Conservation (phyloP, 352 stramenopile species). For the Globisporangium spinosum region DNA sequence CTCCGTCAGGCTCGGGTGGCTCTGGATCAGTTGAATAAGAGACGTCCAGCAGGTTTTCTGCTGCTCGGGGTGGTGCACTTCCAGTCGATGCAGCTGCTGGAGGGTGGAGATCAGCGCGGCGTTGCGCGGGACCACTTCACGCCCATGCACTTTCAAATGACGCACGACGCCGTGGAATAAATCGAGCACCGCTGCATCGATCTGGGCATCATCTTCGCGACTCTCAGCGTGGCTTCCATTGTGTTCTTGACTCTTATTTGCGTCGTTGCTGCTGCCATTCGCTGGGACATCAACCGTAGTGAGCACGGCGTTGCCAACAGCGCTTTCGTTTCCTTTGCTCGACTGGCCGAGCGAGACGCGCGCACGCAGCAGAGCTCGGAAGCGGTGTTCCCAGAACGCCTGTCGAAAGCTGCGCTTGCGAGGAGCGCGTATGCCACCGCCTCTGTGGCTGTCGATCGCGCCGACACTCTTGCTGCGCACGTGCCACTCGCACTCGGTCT, state of each 20-base stretch:
- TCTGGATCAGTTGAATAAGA: slow-evolving; percentile 29
- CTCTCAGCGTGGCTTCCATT: background rate
- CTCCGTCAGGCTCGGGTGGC: slow-evolving; percentile 32
- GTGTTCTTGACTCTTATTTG: background rate
- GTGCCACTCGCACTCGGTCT: slow-evolving; percentile 20
- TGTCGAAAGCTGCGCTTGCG: slow-evolving; percentile 36
- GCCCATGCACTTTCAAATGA: slow-evolving; percentile 56
- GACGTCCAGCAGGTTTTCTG: slow-evolving; percentile 47
- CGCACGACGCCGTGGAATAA: slow-evolving; percentile 60
- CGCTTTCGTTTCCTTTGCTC: background rate
- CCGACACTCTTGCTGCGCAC: slow-evolving; percentile 10
- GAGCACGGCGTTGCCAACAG: background rate
- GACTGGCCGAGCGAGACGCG: slow-evolving; percentile 17
- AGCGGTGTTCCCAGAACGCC: slow-evolving; percentile 60
- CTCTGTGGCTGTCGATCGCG: background rate
- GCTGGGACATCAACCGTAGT: background rate
- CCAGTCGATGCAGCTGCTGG: slow-evolving; percentile 39
- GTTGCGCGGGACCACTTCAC: slow-evolving; percentile 56
- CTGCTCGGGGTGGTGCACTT: slow-evolving; percentile 76
- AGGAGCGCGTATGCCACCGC: background rate
- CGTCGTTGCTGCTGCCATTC: background rate
- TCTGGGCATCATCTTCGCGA: background rate
- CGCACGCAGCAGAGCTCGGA: slow-evolving; percentile 40
- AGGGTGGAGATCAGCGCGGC: slow-evolving; percentile 40
- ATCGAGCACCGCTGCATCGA: slow-evolving; percentile 6